Percentiles rank a stretch among this genome's conserved stretches.
These are phyloP conservation scores for Bisporella sp. DNA, from an alignment of 2,329 filamentous ascomycete genomes.

Conservation along the genomic window DNA sequence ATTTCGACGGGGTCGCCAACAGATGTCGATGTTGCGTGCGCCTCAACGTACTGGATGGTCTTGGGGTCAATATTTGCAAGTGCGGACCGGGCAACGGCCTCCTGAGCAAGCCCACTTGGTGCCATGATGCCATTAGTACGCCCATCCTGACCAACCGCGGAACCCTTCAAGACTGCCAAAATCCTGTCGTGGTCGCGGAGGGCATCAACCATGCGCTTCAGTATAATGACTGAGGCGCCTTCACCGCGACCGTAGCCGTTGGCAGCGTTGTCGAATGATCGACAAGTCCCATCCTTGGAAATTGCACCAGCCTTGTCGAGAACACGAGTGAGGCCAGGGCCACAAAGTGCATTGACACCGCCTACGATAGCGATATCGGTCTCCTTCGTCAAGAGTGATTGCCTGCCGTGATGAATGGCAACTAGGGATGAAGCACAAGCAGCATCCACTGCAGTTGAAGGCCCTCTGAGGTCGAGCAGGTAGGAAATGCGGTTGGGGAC, in stretches of 20 bases:
- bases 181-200: slow-evolving; percentile 51
- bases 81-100: slow-evolving; percentile 5
- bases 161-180: slow-evolving; percentile 45
- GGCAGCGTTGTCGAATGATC: slow-evolving; percentile 49
- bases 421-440: slow-evolving; percentile 51
- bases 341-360: not conserved
- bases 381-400: slow-evolving; percentile 16
- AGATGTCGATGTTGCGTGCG: slow-evolving; percentile 10
- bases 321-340: not conserved
- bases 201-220: slow-evolving; percentile 53
- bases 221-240: slow-evolving; percentile 48
- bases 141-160: slow-evolving; percentile 46
- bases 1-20: slow-evolving; percentile 11
- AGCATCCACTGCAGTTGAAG: slow-evolving; percentile 45
- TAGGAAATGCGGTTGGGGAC: slow-evolving; percentile 50
- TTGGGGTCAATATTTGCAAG: slow-evolving; percentile 7
- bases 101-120: slow-evolving; percentile 40
- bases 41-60: slow-evolving; percentile 29
- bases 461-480: slow-evolving; percentile 46
- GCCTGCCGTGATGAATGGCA: slow-evolving; percentile 47
- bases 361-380: not conserved
- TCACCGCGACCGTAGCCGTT: slow-evolving; percentile 60
- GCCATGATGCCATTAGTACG: slow-evolving; percentile 48
- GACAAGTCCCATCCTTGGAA: slow-evolving; percentile 28
- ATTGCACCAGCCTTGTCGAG: slow-evolving; percentile 16